A percentile compares a stretch with the other conserved stretches of the same genome.
phyloP scores from a whole-genome alignment of 257 asterid species.

The Apocynum venetum region DNA sequence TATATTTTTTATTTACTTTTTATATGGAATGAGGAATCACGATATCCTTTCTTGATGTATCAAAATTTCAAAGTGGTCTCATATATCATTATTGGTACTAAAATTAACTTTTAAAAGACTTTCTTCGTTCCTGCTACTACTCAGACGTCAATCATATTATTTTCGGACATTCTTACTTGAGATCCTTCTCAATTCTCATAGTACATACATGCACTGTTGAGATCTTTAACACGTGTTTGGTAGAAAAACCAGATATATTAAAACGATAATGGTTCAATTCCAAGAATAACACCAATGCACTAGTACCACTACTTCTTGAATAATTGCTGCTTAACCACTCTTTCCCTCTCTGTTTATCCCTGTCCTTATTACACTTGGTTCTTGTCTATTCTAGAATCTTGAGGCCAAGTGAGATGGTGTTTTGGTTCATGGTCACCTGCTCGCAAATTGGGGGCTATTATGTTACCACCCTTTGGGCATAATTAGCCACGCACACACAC shows the following conservation, averaged over 20 bases:
- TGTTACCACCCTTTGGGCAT: constrained; percentile 23
- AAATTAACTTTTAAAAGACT: no score
- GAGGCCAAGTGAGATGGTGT: background rate
- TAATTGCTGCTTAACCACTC: constrained; percentile 11
- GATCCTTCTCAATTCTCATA: no score
- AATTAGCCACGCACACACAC: constrained; percentile 6
- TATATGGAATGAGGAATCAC: no score
- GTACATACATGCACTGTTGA: background rate
- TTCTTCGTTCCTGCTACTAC: no score
- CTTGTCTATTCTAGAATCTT: no score
- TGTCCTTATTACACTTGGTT: background rate
- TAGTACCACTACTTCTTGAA: background rate
- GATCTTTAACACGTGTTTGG: constrained; percentile 5
- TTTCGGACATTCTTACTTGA: no score
- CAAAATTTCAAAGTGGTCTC: no score
- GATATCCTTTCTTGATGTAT: no score
- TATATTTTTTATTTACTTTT: no score
- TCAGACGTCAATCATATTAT: background rate
- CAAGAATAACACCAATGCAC: background rate
- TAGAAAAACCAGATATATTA: background rate
- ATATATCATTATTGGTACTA: no score
- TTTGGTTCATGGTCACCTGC: background rate
- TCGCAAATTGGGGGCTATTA: constrained; percentile 21
- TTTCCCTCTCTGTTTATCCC: background rate
- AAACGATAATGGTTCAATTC: background rate